Percentiles rank a stretch among this genome's conserved stretches.
phyloP scores from a whole-genome alignment of 1,284 basidiomycete species.

The Ceratobasidium papillatum region DNA sequence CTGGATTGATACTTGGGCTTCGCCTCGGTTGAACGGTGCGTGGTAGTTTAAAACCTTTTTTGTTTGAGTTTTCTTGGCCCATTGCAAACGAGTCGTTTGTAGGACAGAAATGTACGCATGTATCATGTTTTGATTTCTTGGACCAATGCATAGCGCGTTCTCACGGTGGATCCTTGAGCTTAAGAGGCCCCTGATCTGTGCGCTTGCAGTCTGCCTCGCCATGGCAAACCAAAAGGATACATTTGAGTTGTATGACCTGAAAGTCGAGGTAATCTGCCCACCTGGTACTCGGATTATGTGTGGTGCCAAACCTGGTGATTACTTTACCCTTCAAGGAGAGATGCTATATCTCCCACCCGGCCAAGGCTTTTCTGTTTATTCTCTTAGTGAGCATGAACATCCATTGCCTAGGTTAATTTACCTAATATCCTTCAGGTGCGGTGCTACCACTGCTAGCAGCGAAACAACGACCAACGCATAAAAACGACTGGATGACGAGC shows the following conservation, averaged over 20 bases:
- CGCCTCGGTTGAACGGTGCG: conserved; percentile 61
- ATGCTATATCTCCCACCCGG: conserved; percentile 65
- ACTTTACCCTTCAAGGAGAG: conserved; percentile 68
- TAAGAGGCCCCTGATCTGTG: neutral
- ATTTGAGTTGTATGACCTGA: conserved; percentile 44
- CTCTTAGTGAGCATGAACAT: conserved; percentile 57
- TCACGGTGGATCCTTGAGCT: conserved; percentile 25
- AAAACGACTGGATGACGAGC: conserved; percentile 72
- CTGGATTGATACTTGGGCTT: conserved; percentile 73
- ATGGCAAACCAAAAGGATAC: conserved; percentile 30
- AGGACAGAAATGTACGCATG: neutral
- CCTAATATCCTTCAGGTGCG: conserved; percentile 54
- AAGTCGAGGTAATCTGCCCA: conserved; percentile 44
- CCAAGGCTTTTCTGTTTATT: conserved; percentile 73
- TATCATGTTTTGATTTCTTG: neutral
- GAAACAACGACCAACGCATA: conserved; percentile 64
- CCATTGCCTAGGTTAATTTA: neutral
- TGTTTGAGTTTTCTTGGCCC: neutral
- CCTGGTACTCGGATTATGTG: conserved; percentile 42
- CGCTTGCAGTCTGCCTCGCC: neutral
- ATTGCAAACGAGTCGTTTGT: neutral
- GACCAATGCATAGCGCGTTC: conserved; percentile 9
- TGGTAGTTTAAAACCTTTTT: neutral
- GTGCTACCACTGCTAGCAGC: conserved; percentile 69
- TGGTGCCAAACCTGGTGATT: conserved; percentile 68